These are phyloP conservation scores for Pichia gijzeniarum DNA, from an alignment of 805 yeast species.

Conservation along the genomic window DNA sequence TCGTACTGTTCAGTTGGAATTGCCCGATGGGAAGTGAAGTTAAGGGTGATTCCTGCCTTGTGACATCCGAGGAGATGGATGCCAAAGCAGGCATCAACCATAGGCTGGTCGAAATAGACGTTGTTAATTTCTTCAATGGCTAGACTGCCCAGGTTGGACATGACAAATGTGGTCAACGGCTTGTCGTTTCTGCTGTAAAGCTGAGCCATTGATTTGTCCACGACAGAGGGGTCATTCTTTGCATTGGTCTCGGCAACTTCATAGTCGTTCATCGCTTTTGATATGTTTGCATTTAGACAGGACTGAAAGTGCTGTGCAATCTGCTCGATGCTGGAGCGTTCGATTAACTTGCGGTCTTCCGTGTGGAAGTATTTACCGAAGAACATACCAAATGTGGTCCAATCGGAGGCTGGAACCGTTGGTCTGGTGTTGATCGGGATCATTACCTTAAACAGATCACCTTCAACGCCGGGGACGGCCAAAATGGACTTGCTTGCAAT, in stretches of 20 bases:
- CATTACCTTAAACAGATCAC: slow-evolving; percentile 5
- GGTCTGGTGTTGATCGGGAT: slow-evolving; percentile 12
- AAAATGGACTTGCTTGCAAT: slow-evolving; percentile 4
- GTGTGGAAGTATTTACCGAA: slow-evolving; percentile 10
- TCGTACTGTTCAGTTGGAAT: slow-evolving; percentile 1
- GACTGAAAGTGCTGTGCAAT: slow-evolving; percentile 6
- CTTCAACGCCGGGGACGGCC: background rate
- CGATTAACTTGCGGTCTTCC: background rate
- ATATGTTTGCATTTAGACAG: background rate
- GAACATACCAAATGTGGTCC: slow-evolving; percentile 6
- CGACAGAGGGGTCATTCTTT: background rate
- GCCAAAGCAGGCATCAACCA: slow-evolving; percentile 13
- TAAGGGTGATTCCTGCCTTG: slow-evolving; percentile 5
- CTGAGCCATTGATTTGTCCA: background rate
- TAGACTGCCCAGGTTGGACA: slow-evolving; percentile 12
- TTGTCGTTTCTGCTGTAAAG: slow-evolving; percentile 5
- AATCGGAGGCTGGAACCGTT: background rate
- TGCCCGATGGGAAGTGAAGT: slow-evolving; percentile 11
- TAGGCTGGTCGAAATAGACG: slow-evolving; percentile 14
- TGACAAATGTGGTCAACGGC: slow-evolving; percentile 8
- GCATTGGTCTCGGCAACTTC: slow-evolving; percentile 5
- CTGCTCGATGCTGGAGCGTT: background rate
- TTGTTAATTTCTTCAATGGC: background rate
- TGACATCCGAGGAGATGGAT: slow-evolving; percentile 7
- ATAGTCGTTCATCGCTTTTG: slow-evolving; percentile 2